Evolutionary conservation across 2,329 filamentous ascomycete species (phyloP), one percentile per base, ranked within the genome.

Genomic region (Dothideomycetidae sp.): DNA sequence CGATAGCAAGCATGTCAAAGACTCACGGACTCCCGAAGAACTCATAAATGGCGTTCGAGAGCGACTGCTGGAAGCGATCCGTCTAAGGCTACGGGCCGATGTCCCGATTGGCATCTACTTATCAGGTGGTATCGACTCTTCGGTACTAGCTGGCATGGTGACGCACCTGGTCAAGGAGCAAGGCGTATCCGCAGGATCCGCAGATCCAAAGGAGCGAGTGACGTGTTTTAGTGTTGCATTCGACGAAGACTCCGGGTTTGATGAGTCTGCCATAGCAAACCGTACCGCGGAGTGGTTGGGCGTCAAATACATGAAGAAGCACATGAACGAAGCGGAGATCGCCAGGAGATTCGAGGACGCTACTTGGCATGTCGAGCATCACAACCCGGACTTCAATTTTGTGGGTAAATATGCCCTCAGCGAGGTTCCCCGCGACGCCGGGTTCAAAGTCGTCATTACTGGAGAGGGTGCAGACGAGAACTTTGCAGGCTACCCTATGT

Each of bases 121-220:
- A 0, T 67, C 61, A 14, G 71, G 72, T 3, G 72, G 71, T 1
- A 63, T 75, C 33, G 71, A 75, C 48, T 72, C 68, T 0, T 73
- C 70, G 0, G 58, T 63, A 2, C 53, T 75, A 14, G 70, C 70
- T 5, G 71, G 71, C 3, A 72, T 75, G 46, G 63, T 67, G 2
- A 63, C 62, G 1, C 57, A 73, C 42, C 57, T 74, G 2, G 58
- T 64, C n/a, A 55, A 60, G 29, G 56, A 67, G 33, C 52, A 66
- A 34, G 58, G 63, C n/a, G 53, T 59, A 14, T 53, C 56, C 23
- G 51, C 70, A n/a, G 67, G 70, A 11, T 67, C 57, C 29, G 56
- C 60, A 17, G 49, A 54, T 10, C 55, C 55, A 5, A 56, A 50
- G 4, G 52, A 58, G 10, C 54, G 56, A 12, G 50, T 66, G 14